Evolutionary conservation across 2,329 filamentous ascomycete genomes (phyloP).

Genomic region (Lojkania enalia): DNA sequence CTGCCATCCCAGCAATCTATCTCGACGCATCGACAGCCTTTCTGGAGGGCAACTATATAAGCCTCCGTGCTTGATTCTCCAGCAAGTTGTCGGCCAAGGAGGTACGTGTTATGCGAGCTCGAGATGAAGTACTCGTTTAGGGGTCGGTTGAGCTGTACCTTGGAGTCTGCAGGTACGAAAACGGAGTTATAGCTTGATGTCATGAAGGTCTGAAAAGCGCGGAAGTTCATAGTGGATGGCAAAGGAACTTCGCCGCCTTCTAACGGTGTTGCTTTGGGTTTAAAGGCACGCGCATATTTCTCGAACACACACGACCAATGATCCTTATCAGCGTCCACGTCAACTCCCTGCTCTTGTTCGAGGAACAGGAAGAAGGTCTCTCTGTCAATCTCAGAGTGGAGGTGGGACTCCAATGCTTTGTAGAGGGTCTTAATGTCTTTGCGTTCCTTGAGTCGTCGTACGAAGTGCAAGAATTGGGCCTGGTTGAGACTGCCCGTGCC

Average conservation of each 20-base stretch:
- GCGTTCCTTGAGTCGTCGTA: constrained; percentile 79
- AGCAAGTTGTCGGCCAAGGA: constrained; percentile 85
- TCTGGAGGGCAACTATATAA: constrained; percentile 85
- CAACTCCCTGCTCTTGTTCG: constrained; percentile 71
- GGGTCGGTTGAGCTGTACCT: constrained; percentile 74
- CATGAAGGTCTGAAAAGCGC: constrained; percentile 68
- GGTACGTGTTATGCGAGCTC: constrained; percentile 97
- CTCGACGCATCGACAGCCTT: constrained; percentile 92
- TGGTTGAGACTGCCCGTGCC: constrained; percentile 72
- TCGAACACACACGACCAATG: constrained; percentile 75
- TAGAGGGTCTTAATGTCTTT: constrained; percentile 80
- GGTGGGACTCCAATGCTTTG: constrained; percentile 58
- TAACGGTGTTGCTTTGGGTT: constrained; percentile 47
- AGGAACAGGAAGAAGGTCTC: constrained; percentile 78
- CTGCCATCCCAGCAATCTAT: constrained; percentile 97
- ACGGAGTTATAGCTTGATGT: constrained; percentile 63
- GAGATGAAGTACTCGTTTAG: constrained; percentile 98
- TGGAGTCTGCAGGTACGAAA: constrained; percentile 62
- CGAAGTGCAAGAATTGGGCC: constrained; percentile 79
- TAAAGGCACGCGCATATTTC: constrained; percentile 58
- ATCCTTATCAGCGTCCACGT: constrained; percentile 66
- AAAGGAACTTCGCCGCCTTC: constrained; percentile 45
- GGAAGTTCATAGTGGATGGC: constrained; percentile 69
- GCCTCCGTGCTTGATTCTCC: constrained; percentile 92
- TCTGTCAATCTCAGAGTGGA: constrained; percentile 66